These are phyloP conservation scores for Thielaviopsis populi DNA, from an alignment of 2,329 filamentous ascomycete genomes.

Conservation along the genomic window DNA sequence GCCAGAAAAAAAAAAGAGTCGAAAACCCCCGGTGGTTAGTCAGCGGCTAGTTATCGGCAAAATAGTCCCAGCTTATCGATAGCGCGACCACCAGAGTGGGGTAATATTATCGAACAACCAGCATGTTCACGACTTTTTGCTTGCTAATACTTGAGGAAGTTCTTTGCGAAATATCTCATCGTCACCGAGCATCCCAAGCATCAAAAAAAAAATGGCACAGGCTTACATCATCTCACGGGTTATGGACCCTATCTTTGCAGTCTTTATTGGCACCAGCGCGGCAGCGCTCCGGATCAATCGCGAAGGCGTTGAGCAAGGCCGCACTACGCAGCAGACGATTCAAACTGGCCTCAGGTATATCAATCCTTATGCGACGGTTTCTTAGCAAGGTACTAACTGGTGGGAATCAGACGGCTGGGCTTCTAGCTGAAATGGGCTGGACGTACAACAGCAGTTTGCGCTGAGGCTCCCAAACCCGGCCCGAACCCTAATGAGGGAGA, in stretches of 20 bases:
- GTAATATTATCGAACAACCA: background rate
- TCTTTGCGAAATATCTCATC: background rate
- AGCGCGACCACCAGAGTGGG: background rate
- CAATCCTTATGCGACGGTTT: background rate
- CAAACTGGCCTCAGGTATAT: constrained; percentile 31
- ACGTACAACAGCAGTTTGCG: background rate
- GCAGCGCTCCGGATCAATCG: constrained; percentile 43
- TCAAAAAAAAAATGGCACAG: constrained; percentile 40
- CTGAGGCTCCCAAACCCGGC: background rate
- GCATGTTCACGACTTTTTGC: constrained; percentile 9
- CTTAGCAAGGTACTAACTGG: background rate
- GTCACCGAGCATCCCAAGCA: background rate
- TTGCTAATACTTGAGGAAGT: background rate
- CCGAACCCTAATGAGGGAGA: background rate
- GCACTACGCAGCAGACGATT: constrained; percentile 35
- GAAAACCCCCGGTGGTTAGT: background rate
- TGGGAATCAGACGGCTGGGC: constrained; percentile 19
- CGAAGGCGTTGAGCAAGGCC: constrained; percentile 44
- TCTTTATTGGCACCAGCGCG: constrained; percentile 41
- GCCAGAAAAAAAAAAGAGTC: background rate
- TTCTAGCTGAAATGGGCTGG: constrained; percentile 5
- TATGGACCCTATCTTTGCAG: constrained; percentile 43
- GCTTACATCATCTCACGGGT: constrained; percentile 46
- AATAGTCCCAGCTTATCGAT: background rate
- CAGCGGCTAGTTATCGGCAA: background rate